These are phyloP conservation scores for Tinospora cordifolia DNA, from an alignment of 164 flowering plant genomes.

Conservation along the genomic window DNA sequence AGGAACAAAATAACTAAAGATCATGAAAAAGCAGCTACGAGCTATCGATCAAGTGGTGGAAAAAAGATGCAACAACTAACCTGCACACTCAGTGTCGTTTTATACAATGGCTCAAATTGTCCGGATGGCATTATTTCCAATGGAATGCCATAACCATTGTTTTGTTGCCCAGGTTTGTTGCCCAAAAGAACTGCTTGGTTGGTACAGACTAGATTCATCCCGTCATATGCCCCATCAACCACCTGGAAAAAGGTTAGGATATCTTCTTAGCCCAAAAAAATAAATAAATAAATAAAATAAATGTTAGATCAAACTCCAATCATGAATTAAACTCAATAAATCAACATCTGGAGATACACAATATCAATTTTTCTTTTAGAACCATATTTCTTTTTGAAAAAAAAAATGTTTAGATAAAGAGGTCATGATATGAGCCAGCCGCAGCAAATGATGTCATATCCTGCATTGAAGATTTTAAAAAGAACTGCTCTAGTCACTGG, in stretches of 20 bases:
- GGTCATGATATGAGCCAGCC: too few species aligned
- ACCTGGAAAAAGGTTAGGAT: constrained; percentile 36
- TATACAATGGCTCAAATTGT: constrained; percentile 93
- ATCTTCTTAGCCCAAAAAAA: neutral
- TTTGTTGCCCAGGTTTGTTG: constrained; percentile 25
- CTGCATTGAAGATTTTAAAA: neutral
- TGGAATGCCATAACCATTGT: constrained; percentile 50
- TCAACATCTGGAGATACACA: too few species aligned
- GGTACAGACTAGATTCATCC: constrained; percentile 50
- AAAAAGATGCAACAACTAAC: constrained; percentile 22
- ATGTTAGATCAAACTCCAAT: too few species aligned
- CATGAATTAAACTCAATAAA: too few species aligned
- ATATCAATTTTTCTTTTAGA: too few species aligned
- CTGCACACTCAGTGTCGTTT: constrained; percentile 69
- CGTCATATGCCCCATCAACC: constrained; percentile 74
- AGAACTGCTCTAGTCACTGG: neutral
- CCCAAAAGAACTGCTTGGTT: constrained; percentile 80
- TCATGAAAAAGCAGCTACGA: constrained; percentile 1
- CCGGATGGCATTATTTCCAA: constrained; percentile 91
- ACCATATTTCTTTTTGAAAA: too few species aligned
- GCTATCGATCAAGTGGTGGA: neutral
- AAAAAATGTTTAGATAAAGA: too few species aligned
- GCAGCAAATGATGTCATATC: too few species aligned
- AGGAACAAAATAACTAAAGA: constrained; percentile 6
- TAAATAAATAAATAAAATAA: too few species aligned